Base-by-base conservation (phyloP, 1,139 yeast genomes). In the Kodamaea derodonti region DNA sequence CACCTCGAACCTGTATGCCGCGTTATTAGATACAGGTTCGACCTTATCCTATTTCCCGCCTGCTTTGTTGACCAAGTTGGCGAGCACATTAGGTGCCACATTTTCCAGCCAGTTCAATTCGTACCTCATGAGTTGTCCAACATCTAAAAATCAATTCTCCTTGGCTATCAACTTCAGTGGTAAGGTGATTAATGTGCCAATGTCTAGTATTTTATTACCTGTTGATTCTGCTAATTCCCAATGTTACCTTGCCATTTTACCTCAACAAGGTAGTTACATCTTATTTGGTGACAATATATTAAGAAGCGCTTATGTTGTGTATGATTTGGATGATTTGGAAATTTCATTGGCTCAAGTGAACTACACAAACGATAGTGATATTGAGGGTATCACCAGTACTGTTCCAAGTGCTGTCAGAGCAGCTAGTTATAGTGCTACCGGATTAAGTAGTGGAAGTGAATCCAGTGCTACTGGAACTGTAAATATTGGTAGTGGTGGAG, bases 231-330 rank as follows among this genome's bases (percentile, higher is more conserved):
- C 42, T 46, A 24, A 29, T 8, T 27, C 31, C n/a, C 34, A 35
- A 15, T 65, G 72, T 45, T 41, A 42, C 28, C 55, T 65, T 34
- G 69, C 69, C 6, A 43, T 63, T 23, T 37, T 61, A 27, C 10
- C 8, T 8, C 23, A 20, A 20, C 8, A 7, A 6, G 26, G 13
- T n/a, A n/a, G 13, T n/a, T 60, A 51, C 40, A 43, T 62, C 29
- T 51, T 58, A 28, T 42, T 86, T 11, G 96, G 96, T 30, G 95
- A 85, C 56, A 73, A 80, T 22, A 79, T 86, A 59, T 61, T 88
- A 48, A 71, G 86, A 40, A 68, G 75, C 34, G 88, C 85, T 7
- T 87, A 87, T 53, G 75, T 80, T 36, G 95, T 86, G 29, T 86
- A 75, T 48, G 94, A 88, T 56, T 62, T 86, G 43, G 88, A 83